Base-by-base conservation (phyloP, 305 asterid species). In the Solanum hybrid region DNA sequence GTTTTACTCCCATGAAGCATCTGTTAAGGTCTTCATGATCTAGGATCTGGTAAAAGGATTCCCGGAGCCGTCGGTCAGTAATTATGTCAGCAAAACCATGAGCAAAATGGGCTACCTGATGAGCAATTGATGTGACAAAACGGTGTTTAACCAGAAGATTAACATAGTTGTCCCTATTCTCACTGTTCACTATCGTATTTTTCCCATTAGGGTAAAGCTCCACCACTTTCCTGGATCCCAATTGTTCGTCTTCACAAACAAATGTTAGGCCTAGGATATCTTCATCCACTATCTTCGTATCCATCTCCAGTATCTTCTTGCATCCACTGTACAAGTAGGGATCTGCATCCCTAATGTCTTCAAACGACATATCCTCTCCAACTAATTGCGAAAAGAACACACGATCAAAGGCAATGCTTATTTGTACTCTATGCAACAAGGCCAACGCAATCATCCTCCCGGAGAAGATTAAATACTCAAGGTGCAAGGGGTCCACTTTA, bases 1-100 rank as follows among this genome's bases (percentile, higher is more conserved):
- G 77, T 93, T 90, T 95, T 98, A 91, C 96, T 95, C 33, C 99
- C 99, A 90, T 93, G 69, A 3, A 57, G 69, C 69, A 57, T 57
- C 69, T 2, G 24, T 57, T 57, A 7, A 57, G 69, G 69, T 57
- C 69, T 57, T 57, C 69, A 57, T 57, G 24, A 57, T 57, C 69
- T 18, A 57, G n/a, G n/a, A 57, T 57, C 69, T 2, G 69, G 69
- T 57, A 57, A 1, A 57, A 57, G 69, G 69, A 57, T 57, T 57
- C 1, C 24, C 5, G 24, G 69, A 57, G 69, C 69, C 11, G 24
- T 20, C 24, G 24, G 24, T 20, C 24, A 57, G 24, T 57, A 57
- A 57, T 57, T 57, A 18, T 57, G 69, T 57, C 69, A 57, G 4
- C 69, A 3, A 57, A 57, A 57, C 69, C 69, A 6, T 3, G 24